Base-by-base conservation (phyloP, 495 filamentous ascomycete genomes). In the Penicillium coffeae region DNA sequence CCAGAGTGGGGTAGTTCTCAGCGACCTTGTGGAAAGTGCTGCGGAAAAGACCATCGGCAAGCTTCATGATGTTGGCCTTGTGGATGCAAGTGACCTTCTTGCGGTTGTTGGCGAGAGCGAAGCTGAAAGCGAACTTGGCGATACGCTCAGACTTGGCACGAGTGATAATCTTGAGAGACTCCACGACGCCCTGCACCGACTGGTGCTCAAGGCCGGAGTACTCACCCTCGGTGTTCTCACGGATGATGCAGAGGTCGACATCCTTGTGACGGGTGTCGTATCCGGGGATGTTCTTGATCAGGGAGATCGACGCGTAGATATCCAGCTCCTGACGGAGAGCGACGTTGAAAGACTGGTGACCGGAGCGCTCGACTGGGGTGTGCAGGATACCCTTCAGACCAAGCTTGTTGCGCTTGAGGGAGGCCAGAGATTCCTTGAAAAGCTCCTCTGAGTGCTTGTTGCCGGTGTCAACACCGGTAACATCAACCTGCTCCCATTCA, bases 51-150 rank as follows among this genome's bases (percentile, higher is more conserved):
- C 93, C 93, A 62, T 97, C 93, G 71, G 91, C 92, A 42, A 98
- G 79, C 80, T 98, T 97, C 93, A 98, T 98, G 76, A 98, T 98
- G 78, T 97, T 98, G 64, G 93, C 94, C 79, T 98, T 98, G 82
- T 98, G 94, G 61, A 98, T 96, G 72, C 90, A 96, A 53, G 91
- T 97, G 21, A 97, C 89, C 83, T 96, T 97, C 78, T 93, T 89
- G 62, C 94, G 81, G 83, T 95, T 90, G 77, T 97, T 98, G 60
- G 94, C 93, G 37, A 96, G 85, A 13, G 93, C 93, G 66, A 97
- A 98, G 71, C 86, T 84, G 73, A 97, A 96, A 40, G 94, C 93
- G 61, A 98, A 98, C 70, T 96, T 96, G 69, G 90, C 88, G 60
- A 98, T 97, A 50, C 93, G 88, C 81, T 98, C 93, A 34, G 90